Percentiles rank a stretch among this genome's conserved stretches.
Evolutionary conservation across 768 basidiomycete species (phyloP).

Genomic region (Candolleomyces eurysporus): DNA sequence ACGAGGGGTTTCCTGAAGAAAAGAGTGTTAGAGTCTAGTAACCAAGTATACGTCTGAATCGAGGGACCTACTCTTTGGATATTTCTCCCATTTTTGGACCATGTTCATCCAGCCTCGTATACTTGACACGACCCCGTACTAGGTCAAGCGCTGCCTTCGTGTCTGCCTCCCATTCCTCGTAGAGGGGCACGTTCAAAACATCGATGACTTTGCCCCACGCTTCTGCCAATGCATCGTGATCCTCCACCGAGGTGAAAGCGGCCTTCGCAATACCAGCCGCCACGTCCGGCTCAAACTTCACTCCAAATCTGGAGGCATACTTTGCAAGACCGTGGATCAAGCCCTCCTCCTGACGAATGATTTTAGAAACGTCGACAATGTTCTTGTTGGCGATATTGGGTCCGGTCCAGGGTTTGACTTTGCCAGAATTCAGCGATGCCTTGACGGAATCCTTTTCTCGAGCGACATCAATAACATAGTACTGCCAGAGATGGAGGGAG

Average conservation of each 20-base stretch:
- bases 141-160: constrained; percentile 68
- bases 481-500: constrained; percentile 83
- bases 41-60: background rate
- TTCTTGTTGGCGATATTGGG: constrained; percentile 56
- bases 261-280: constrained; percentile 78
- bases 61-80: constrained; percentile 53
- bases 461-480: constrained; percentile 81
- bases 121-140: constrained; percentile 74
- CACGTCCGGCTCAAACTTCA: constrained; percentile 55
- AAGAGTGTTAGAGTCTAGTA: background rate
- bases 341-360: constrained; percentile 50
- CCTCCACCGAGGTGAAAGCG: constrained; percentile 50
- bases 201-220: constrained; percentile 80
- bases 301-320: constrained; percentile 66
- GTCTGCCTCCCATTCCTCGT: constrained; percentile 85
- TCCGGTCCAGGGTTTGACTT: constrained; percentile 59
- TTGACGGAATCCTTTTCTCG: constrained; percentile 60
- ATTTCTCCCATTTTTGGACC: constrained; percentile 87
- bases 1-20: constrained; percentile 73
- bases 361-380: constrained; percentile 62
- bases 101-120: constrained; percentile 75
- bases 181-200: constrained; percentile 85
- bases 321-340: constrained; percentile 54
- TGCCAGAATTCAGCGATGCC: constrained; percentile 48
- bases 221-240: constrained; percentile 56